Evolutionary conservation across 345 rosid genomes (phyloP).

Genomic region (Linum tenue): DNA sequence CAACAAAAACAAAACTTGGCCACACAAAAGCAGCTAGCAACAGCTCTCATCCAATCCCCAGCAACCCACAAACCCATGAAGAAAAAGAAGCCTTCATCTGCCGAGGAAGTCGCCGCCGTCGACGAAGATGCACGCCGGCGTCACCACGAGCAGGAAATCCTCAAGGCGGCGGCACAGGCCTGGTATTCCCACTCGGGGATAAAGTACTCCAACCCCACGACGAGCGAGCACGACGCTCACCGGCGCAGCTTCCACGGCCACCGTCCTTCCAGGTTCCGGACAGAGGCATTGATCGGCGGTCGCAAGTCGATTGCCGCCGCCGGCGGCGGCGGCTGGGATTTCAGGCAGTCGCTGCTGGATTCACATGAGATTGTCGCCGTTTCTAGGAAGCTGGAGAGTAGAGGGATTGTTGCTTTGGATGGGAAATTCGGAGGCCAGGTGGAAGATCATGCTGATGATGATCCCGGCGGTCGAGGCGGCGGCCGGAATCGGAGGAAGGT

Average conservation of each 20-base stretch:
- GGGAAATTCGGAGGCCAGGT: too few species aligned
- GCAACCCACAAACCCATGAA: neutral
- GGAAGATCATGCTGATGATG: too few species aligned
- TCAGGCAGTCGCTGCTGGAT: constrained; percentile 61
- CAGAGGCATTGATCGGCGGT: constrained; percentile 34
- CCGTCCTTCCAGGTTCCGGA: constrained; percentile 60
- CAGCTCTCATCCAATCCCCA: too few species aligned
- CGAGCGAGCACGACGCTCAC: constrained; percentile 45
- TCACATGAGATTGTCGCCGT: constrained; percentile 63
- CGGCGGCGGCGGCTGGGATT: constrained; percentile 44
- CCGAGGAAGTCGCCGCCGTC: neutral
- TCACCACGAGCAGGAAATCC: constrained; percentile 40
- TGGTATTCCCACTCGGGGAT: constrained; percentile 55
- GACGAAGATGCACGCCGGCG: neutral
- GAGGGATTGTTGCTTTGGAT: constrained; percentile 37
- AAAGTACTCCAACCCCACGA: constrained; percentile 19
- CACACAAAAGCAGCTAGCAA: too few species aligned
- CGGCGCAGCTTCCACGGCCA: constrained; percentile 31
- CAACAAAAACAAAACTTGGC: too few species aligned
- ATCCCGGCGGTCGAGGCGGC: constrained; percentile 5
- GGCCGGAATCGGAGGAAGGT: constrained; percentile 11
- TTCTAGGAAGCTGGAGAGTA: constrained; percentile 44
- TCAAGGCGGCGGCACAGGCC: constrained; percentile 85
- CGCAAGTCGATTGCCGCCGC: constrained; percentile 4
- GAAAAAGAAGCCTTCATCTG: neutral